Base-by-base conservation (phyloP, 192 early-diverging fungal genomes). In the Podila minutissima region DNA sequence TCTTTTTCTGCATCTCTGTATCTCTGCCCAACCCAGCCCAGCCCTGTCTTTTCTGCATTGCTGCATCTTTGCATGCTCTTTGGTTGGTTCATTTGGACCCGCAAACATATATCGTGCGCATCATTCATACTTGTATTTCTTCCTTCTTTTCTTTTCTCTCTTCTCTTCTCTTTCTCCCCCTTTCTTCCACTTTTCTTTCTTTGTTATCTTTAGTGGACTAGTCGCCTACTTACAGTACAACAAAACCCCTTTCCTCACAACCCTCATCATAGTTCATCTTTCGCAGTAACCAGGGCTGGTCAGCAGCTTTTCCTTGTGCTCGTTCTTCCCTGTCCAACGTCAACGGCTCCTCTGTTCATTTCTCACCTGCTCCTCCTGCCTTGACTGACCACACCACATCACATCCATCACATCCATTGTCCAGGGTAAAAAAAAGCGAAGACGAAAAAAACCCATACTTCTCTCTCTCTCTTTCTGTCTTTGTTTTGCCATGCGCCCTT, bases 271-370 rank as follows among this genome's bases (percentile, higher is more conserved):
- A 24, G 51, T 26, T 26, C 53, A 24, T 55, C 53, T 55, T 24
- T 55, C 53, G 53, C 53, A 55, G 53, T 55, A 55, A 55, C 53
- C 53, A 55, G 53, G 53, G n/a, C 22, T 24, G n/a, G 24, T 26
- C 53, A 55, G 20, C 5, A 6, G n/a, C 20, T 55, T 17, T 55
- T 26, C 53, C 20, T 26, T 55, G 19, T 26, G 11, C 53, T 26
- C 53, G 24, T n/a, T n/a, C 50, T n/a, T 51, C 50, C 51, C 5
- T 24, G 0, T 19, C 50, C 7, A 53, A 22, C 50, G 24, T 17
- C 24, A 26, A n/a, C 53, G 24, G 24, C n/a, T 55, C 24, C 20
- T 55, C 19, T 55, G 19, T 24, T 55, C 20, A 55, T 24, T 55
- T 24, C 53, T 55, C 53, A 24, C 53, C 24, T 53, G 51, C 51